Base-by-base conservation (phyloP, 164 flowering plant species). In the Chimonanthus salicifolius region DNA sequence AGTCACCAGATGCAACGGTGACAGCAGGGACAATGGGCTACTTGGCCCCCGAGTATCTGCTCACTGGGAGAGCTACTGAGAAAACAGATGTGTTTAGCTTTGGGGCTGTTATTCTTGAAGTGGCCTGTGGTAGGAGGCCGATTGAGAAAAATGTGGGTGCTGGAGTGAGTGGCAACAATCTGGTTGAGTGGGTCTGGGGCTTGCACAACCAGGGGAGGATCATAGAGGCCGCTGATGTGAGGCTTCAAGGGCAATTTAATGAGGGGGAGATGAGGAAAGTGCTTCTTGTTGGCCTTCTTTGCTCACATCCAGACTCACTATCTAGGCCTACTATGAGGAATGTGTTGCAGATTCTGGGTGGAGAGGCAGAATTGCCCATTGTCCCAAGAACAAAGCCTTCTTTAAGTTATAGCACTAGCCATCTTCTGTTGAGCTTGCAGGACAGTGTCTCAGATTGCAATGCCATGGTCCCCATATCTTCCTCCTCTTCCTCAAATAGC, bases 11-110 rank as follows among this genome's bases (percentile, higher is more conserved):
- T 54, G 93, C 96, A 0, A 90, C 97, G 0, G 90, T 87, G 4
- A 88, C 97, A 0, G 98, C 98, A 0, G 99, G 98, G 9, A 95
- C 98, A 66, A 92, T 95, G 96, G 98, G 98, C n/a, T 95, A 95
- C 75, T 76, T 95, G 71, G 98, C 99, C 0, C 98, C 98, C 1
- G 99, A 95, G 74, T 95, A 91, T 69, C 76, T 93, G 9, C 76
- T 88, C 4, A 89, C 97, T 0, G 98, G 97, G 0, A 78, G 89
- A 60, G 97, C 99, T 2, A 86, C 91, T 0, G 97, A 94, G 64
- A 92, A 92, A 71, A 92, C 90, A 43, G 97, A 92, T 69, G 99
- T 91, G 71, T 94, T 91, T 66, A 92, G 99, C 84, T 94, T 74
- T 65, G 98, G 99, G 9, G 94, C 93, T 0, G 97, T 94, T 73